Percentiles rank a stretch among this genome's conserved stretches.
These are phyloP conservation scores for Boeremia exigua DNA, from an alignment of 2,329 filamentous ascomycete genomes.

Conservation along the genomic window DNA sequence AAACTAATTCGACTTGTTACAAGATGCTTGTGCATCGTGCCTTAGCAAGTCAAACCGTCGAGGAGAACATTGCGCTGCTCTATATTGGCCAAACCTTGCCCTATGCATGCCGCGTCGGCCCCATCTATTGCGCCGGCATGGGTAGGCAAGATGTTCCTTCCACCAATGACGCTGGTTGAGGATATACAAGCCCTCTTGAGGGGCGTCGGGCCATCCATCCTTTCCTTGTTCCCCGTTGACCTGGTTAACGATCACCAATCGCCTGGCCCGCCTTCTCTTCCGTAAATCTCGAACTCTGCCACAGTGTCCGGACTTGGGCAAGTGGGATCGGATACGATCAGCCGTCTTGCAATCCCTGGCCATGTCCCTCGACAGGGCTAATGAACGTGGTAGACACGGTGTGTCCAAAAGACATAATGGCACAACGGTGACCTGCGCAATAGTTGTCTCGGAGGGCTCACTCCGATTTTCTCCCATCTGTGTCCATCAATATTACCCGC, in stretches of 20 bases:
- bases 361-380: neutral
- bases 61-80: too few species aligned
- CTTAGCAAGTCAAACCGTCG: too few species aligned
- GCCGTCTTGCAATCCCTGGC: neutral
- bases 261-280: neutral
- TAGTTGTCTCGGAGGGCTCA: neutral
- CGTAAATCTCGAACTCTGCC: neutral
- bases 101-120: too few species aligned
- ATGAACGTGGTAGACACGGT: neutral
- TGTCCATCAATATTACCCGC: neutral
- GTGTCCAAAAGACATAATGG: neutral
- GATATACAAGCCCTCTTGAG: too few species aligned
- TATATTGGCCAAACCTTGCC: too few species aligned
- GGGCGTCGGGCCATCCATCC: too few species aligned
- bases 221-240: neutral
- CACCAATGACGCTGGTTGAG: neutral
- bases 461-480: neutral
- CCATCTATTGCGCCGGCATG: too few species aligned
- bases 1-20: too few species aligned
- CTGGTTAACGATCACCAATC: neutral
- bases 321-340: neutral
- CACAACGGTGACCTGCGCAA: neutral
- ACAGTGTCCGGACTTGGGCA: neutral
- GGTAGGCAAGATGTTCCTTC: neutral
- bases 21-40: too few species aligned